Evolutionary conservation across 1,284 basidiomycete species (phyloP).

Genomic region (Cystobasidiaceae sp.): DNA sequence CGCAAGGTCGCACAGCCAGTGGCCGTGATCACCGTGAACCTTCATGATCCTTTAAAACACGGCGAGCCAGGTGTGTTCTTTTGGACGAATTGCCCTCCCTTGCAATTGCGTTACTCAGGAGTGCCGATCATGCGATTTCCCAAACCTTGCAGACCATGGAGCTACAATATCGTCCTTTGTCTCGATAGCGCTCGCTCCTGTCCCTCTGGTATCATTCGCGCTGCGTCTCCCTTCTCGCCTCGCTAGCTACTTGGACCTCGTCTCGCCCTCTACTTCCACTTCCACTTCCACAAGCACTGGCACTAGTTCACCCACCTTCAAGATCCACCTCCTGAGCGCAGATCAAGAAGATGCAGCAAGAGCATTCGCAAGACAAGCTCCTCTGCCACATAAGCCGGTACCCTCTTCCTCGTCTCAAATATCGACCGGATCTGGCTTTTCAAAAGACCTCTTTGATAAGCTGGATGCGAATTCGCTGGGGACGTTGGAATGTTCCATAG

Average conservation of each 20-base stretch:
- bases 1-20: slow-evolving; percentile 40
- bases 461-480: slow-evolving; percentile 30
- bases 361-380: slow-evolving; percentile 37
- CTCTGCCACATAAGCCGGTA: slow-evolving; percentile 28
- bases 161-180: slow-evolving; percentile 87
- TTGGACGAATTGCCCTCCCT: too few relatives aligned
- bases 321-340: slow-evolving; percentile 35
- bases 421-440: slow-evolving; percentile 25
- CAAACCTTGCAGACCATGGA: slow-evolving; percentile 57
- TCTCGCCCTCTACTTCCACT: neutral
- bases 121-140: too few relatives aligned
- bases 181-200: slow-evolving; percentile 79
- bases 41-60: slow-evolving; percentile 14
- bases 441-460: slow-evolving; percentile 27
- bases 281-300: neutral
- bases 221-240: slow-evolving; percentile 82
- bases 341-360: slow-evolving; percentile 35
- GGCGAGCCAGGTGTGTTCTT: slow-evolving; percentile 22
- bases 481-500: slow-evolving; percentile 32
- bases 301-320: neutral
- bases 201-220: slow-evolving; percentile 79
- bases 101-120: too few relatives aligned
- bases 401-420: slow-evolving; percentile 14
- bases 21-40: slow-evolving; percentile 36
- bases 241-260: slow-evolving; percentile 49